These are phyloP conservation scores for Kodamaea kaohsiungensis DNA, from an alignment of 805 yeast species.

Conservation along the genomic window DNA sequence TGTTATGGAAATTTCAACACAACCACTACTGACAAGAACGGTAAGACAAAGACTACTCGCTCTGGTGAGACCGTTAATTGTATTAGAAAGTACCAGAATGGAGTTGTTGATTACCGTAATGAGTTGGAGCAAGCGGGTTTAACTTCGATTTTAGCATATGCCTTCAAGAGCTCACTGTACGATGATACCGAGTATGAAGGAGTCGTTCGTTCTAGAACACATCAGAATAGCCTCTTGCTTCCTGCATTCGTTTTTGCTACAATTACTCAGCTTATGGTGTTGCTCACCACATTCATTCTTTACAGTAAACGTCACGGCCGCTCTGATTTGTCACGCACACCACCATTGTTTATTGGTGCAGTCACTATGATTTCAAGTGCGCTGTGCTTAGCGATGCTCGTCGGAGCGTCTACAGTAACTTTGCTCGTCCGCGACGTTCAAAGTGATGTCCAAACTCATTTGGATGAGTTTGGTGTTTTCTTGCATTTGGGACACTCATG, in stretches of 20 bases:
- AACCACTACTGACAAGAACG: constrained; percentile 15
- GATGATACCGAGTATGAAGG: constrained; percentile 12
- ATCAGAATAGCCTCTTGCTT: constrained; percentile 22
- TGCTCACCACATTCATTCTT: constrained; percentile 31
- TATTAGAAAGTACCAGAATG: constrained; percentile 8
- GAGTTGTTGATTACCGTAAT: constrained; percentile 42
- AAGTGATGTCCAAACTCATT: constrained; percentile 26
- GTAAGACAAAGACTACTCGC: constrained; percentile 13
- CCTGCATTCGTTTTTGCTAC: constrained; percentile 30
- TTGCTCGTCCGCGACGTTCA: constrained; percentile 24
- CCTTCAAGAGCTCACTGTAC: constrained; percentile 31
- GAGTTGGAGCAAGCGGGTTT: constrained; percentile 43
- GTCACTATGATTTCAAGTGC: constrained; percentile 38
- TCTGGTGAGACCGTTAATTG: constrained; percentile 28
- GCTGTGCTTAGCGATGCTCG: constrained; percentile 28
- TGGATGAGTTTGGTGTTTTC: constrained; percentile 49
- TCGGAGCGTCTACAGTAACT: constrained; percentile 33
- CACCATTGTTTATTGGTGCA: constrained; percentile 34
- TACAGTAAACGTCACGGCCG: constrained; percentile 38
- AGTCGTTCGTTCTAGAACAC: constrained; percentile 16
- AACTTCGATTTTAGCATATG: constrained; percentile 48
- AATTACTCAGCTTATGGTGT: constrained; percentile 28
- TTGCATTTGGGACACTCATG: constrained; percentile 44
- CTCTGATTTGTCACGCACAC: constrained; percentile 32
- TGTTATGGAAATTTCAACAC: constrained; percentile 45